Evolutionary conservation across 2,329 filamentous ascomycete genomes (phyloP), one percentile per base, ranked within the genome.

Genomic region (Pseudogymnoascus sp.): DNA sequence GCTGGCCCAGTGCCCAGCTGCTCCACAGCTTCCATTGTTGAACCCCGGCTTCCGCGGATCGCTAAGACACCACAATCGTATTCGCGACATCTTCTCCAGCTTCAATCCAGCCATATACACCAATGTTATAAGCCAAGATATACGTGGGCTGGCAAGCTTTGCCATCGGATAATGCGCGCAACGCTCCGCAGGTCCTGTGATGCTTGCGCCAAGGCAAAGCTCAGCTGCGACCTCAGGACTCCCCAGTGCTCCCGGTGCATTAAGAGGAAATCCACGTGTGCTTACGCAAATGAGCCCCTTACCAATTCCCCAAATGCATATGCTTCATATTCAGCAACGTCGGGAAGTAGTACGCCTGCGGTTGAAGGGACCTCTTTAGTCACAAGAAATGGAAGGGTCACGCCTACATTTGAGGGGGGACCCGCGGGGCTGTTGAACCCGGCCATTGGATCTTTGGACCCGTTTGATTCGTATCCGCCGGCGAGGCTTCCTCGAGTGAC

Each of bases 151-250:
- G 50, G 50, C 50, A 31, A n/a, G 50, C 23, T 34, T 34, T 34
- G 50, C 50, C 50, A 34, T 34, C 50, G n/a, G 50, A 56, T 34
- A 64, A 85, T 85, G 82, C 81, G 78, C 70, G 75, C 74, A 66
- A 83, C 81, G n/a, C 81, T 85, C 63, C 81, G 83, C 46, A 74
- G 83, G 67, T 84, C 83, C 7, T 85, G 83, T 73, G 75, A 76
- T 67, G 78, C 82, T 14, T 85, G 83, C 68, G 82, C 81, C 44
- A 83, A 77, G 68, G 76, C 80, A 4, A 85, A 85, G 68, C 77
- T 81, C 66, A 78, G 80, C 64, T 85, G 83, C 70, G 82, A 85
- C 68, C 78, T 85, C 16, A 75, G 75, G 31, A 81, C 77, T 1
- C 83, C 83, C 3, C 76, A 74, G 60, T 85, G 83, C 72, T 83